phyloP scores from a whole-genome alignment of 495 filamentous ascomycete genomes.

The Physcia stellaris region DNA sequence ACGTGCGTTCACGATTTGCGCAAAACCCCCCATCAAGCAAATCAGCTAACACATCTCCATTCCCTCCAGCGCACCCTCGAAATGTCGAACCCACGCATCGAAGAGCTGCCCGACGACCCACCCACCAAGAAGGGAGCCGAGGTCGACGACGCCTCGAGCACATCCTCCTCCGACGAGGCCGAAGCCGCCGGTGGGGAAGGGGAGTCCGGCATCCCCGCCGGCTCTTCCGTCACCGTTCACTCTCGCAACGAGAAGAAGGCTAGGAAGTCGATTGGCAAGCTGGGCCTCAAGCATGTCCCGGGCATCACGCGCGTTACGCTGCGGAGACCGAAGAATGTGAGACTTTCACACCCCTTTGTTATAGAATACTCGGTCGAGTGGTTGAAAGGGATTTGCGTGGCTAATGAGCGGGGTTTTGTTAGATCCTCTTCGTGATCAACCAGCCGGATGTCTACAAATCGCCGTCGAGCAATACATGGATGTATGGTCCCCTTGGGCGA shows the following conservation, averaged over 20 bases:
- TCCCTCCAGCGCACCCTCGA: constrained; percentile 17
- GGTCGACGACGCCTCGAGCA: constrained; percentile 67
- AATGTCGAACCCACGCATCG: constrained; percentile 96
- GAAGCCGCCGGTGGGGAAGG: constrained; percentile 48
- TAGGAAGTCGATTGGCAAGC: constrained; percentile 93
- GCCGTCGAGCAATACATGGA: constrained; percentile 96
- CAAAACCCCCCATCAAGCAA: not conserved
- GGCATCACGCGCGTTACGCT: constrained; percentile 98
- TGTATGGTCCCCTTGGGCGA: constrained; percentile 46
- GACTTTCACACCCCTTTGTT: no score
- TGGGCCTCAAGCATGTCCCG: constrained; percentile 87
- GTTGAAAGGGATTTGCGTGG: no score
- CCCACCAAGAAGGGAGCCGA: constrained; percentile 53
- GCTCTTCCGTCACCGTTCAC: constrained; percentile 80
- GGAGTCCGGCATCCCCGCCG: constrained; percentile 63
- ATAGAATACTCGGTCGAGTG: no score
- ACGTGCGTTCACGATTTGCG: no score
- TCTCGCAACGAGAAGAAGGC: constrained; percentile 99
- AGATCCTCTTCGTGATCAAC: constrained; percentile 99
- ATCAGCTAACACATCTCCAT: constrained; percentile 14
- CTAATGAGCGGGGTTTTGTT: not conserved
- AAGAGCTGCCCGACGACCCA: constrained; percentile 90
- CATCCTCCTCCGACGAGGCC: constrained; percentile 56
- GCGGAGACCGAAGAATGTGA: constrained; percentile 94
- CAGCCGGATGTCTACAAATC: constrained; percentile 98